These are phyloP conservation scores for Candida tropicalis DNA, from an alignment of 1,139 yeast species.

Conservation along the genomic window DNA sequence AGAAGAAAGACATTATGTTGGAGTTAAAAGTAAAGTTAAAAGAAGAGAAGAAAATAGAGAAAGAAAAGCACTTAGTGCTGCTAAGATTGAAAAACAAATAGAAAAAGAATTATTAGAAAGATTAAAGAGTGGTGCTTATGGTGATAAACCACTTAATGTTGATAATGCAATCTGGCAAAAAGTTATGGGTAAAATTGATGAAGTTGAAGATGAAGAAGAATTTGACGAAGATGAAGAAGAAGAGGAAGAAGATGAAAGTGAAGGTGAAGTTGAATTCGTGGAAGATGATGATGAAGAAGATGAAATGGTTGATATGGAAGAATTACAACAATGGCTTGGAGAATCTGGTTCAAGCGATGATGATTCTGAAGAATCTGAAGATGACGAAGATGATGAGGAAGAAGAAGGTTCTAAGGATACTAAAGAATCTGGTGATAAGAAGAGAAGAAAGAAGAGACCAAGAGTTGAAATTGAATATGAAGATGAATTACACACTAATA, in stretches of 20 bases:
- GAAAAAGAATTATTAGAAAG: slow-evolving; percentile 94
- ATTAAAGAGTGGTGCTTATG: slow-evolving; percentile 96
- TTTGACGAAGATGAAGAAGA: slow-evolving; percentile 45
- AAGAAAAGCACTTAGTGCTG: slow-evolving; percentile 94
- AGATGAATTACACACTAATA: slow-evolving; percentile 41
- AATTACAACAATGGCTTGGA: slow-evolving; percentile 86
- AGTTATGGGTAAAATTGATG: slow-evolving; percentile 77
- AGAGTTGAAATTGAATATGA: slow-evolving; percentile 84
- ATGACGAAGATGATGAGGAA: slow-evolving; percentile 34
- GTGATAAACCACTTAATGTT: slow-evolving; percentile 95
- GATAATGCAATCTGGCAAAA: slow-evolving; percentile 96
- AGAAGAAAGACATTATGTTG: slow-evolving; percentile 90
- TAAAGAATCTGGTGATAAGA: slow-evolving; percentile 38
- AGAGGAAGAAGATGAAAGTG: slow-evolving; percentile 50
- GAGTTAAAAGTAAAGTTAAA: slow-evolving; percentile 89
- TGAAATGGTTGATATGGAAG: slow-evolving; percentile 89
- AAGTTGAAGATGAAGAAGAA: slow-evolving; percentile 59
- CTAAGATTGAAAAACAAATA: slow-evolving; percentile 93
- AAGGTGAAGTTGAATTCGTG: slow-evolving; percentile 83
- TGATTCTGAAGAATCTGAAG: slow-evolving; percentile 33
- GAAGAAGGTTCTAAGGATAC: slow-evolving; percentile 35
- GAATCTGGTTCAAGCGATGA: slow-evolving; percentile 53
- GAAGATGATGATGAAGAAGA: slow-evolving; percentile 80
- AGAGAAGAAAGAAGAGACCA: slow-evolving; percentile 54
- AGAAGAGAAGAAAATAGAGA: slow-evolving; percentile 93